Conservation (phyloP, 176 grass and related monocot species). For the Zoysia pacifica region DNA sequence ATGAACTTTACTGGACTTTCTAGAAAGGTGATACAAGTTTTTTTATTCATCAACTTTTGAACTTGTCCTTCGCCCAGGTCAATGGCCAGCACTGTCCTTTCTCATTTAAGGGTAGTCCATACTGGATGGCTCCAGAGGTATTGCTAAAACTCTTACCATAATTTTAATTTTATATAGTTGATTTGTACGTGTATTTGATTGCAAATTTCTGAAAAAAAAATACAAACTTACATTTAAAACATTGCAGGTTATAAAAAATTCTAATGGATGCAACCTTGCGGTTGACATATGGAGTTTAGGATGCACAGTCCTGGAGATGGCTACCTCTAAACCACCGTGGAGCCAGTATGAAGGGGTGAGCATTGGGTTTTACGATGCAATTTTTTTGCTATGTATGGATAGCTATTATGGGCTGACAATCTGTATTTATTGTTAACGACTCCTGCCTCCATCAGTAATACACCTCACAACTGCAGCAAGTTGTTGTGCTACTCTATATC, state of each 20-base stretch:
- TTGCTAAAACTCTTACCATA: slow-evolving; percentile 33
- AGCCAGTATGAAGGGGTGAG: slow-evolving; percentile 98
- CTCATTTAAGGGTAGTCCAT: slow-evolving; percentile 98
- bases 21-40: not conserved
- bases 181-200: slow-evolving; percentile 30
- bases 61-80: slow-evolving; percentile 52
- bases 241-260: slow-evolving; percentile 89
- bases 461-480: not conserved
- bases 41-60: not conserved
- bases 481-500: not conserved
- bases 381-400: slow-evolving; percentile 34
- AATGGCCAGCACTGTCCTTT: slow-evolving; percentile 90
- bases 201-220: slow-evolving; percentile 14
- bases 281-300: slow-evolving; percentile 99
- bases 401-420: not conserved
- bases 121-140: slow-evolving; percentile 99
- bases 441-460: slow-evolving; percentile 2
- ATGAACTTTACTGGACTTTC: slow-evolving; percentile 2
- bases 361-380: slow-evolving; percentile 32
- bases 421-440: slow-evolving; percentile 12
- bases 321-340: slow-evolving; percentile 98
- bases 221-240: slow-evolving; percentile 23
- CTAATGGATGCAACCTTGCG: slow-evolving; percentile 95
- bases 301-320: slow-evolving; percentile 98
- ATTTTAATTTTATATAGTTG: slow-evolving; percentile 14